phyloP scores from a whole-genome alignment of 139 green algal species.

The Tetraselmis striata region DNA sequence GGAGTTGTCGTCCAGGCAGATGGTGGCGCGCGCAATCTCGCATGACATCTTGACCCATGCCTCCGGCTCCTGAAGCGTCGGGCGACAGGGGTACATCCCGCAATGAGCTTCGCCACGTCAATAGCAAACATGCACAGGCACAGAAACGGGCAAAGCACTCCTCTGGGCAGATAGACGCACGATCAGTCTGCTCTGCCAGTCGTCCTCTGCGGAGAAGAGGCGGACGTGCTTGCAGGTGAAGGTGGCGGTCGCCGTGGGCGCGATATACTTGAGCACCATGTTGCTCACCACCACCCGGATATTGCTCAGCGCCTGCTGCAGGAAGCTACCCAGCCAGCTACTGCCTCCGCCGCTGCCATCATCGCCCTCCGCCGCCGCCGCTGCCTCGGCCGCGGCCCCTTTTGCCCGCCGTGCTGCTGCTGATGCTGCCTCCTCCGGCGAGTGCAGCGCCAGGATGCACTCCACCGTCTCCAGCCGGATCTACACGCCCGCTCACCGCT shows the following conservation, averaged over 20 bases:
- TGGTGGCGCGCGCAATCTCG: conserved; percentile 16
- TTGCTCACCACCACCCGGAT: conserved; percentile 35
- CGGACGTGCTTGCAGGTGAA: conserved; percentile 28
- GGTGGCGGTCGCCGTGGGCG: conserved; percentile 10
- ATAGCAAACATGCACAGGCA: no score
- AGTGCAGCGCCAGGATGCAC: conserved; percentile 25
- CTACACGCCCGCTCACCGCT: no score
- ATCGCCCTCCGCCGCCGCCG: background rate
- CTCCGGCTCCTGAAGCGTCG: conserved; percentile 22
- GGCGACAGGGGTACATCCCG: background rate
- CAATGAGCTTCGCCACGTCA: no score
- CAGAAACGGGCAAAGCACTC: no score
- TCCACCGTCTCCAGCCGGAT: conserved; percentile 46
- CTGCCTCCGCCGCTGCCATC: background rate
- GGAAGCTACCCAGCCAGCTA: conserved; percentile 22
- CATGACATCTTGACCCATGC: conserved; percentile 40
- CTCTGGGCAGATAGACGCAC: no score
- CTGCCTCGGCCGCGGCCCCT: no score
- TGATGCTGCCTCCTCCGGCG: background rate
- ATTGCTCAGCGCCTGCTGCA: conserved; percentile 36
- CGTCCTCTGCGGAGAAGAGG: conserved; percentile 16
- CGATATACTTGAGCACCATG: conserved; percentile 32
- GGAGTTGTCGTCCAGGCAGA: conserved; percentile 20
- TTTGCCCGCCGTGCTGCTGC: no score
- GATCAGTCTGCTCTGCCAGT: conserved; percentile 17